Conservation (phyloP, 2,329 filamentous ascomycete species). For the Pseudopyrenochaeta lycopersici region DNA sequence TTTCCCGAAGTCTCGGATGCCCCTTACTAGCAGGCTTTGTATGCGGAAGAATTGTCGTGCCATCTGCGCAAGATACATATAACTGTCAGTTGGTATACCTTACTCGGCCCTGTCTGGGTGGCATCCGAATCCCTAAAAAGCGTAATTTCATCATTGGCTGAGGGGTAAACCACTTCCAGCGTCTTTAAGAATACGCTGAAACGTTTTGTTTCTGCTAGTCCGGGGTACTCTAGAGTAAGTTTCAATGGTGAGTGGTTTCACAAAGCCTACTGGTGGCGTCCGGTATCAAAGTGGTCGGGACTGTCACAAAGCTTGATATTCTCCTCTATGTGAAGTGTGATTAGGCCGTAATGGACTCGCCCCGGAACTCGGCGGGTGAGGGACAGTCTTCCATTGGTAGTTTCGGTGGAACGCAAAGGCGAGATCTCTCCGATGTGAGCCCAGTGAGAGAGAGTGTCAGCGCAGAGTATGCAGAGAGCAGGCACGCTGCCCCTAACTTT, state of each 20-base stretch:
- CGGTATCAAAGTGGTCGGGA: background rate
- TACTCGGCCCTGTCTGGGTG: background rate
- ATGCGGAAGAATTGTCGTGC: background rate
- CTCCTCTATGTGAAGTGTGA: background rate
- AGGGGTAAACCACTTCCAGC: background rate
- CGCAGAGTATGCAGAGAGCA: slow-evolving; percentile 17
- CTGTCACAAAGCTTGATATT: background rate
- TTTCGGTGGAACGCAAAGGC: background rate
- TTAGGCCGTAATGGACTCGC: background rate
- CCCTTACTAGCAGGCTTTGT: background rate
- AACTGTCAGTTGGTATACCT: background rate
- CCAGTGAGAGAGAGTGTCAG: background rate
- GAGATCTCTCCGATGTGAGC: slow-evolving; percentile 1
- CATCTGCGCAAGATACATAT: background rate
- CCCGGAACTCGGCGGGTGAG: slow-evolving; percentile 1
- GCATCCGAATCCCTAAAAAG: background rate
- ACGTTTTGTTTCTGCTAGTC: background rate
- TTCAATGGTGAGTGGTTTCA: background rate
- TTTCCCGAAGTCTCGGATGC: background rate
- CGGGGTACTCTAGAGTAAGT: background rate
- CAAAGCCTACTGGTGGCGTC: background rate
- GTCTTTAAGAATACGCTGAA: background rate
- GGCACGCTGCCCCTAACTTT: slow-evolving; percentile 15
- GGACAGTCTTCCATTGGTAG: background rate
- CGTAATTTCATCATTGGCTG: background rate